These are phyloP conservation scores for Hypoxylon perforatum DNA, from an alignment of 495 filamentous ascomycete genomes.

Conservation along the genomic window DNA sequence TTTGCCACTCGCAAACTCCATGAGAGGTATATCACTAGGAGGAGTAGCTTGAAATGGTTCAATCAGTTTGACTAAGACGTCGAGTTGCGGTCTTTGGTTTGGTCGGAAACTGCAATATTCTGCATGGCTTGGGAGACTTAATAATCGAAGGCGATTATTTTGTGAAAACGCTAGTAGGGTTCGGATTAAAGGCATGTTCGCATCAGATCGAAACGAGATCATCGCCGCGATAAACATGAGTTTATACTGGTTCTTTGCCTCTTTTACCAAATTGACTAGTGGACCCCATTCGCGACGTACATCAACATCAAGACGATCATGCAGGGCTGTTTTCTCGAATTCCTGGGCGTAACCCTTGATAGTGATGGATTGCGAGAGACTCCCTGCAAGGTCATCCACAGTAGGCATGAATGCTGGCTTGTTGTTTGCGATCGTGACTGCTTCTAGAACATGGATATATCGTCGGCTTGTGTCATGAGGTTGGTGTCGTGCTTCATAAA, in stretches of 20 bases:
- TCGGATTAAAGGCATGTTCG: slow-evolving; percentile 44
- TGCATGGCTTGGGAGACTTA: slow-evolving; percentile 39
- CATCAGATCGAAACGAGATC: slow-evolving; percentile 44
- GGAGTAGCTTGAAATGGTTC: slow-evolving; percentile 27
- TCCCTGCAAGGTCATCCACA: slow-evolving; percentile 40
- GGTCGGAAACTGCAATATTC: slow-evolving; percentile 47
- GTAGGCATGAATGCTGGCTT: slow-evolving; percentile 42
- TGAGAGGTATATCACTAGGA: slow-evolving; percentile 33
- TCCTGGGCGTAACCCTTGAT: slow-evolving; percentile 48
- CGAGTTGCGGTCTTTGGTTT: slow-evolving; percentile 36
- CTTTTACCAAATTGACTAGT: slow-evolving; percentile 45
- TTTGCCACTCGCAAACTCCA: slow-evolving; percentile 37
- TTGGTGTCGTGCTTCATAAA: slow-evolving; percentile 39
- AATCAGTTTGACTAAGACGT: slow-evolving; percentile 45
- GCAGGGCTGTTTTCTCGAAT: slow-evolving; percentile 46
- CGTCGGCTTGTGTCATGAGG: slow-evolving; percentile 22
- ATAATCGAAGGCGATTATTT: slow-evolving; percentile 36
- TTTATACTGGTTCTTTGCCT: slow-evolving; percentile 18
- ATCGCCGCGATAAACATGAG: slow-evolving; percentile 37
- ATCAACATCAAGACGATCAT: slow-evolving; percentile 48
- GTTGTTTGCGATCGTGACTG: slow-evolving; percentile 41
- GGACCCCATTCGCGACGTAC: slow-evolving; percentile 49
- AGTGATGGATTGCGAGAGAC: slow-evolving; percentile 40
- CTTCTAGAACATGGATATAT: slow-evolving; percentile 45
- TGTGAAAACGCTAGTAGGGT: slow-evolving; percentile 47